Percentiles rank a stretch among this genome's conserved stretches.
phyloP scores from a whole-genome alignment of 2,329 filamentous ascomycete species.

The Calonectria multiphialidica region DNA sequence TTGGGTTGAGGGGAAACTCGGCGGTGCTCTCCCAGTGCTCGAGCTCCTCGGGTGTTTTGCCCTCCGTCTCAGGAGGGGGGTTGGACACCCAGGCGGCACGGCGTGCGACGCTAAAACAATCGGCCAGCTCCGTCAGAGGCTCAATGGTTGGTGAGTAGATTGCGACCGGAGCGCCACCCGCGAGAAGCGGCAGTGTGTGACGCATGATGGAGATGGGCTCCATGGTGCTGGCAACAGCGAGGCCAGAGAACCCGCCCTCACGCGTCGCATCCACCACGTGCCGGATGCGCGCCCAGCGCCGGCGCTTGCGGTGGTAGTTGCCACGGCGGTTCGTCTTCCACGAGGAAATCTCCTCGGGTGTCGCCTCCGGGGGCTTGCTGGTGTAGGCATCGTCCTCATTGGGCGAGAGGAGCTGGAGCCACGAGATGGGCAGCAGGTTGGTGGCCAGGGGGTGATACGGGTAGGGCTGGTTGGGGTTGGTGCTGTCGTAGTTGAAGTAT shows the following conservation, averaged over 20 bases:
- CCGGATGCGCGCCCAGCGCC: conserved; percentile 81
- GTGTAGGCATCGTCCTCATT: conserved; percentile 79
- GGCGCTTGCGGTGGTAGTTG: conserved; percentile 89
- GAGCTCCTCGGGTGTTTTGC: conserved; percentile 61
- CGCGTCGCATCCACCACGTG: conserved; percentile 81
- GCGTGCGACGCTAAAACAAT: conserved; percentile 86
- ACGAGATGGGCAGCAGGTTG: conserved; percentile 86
- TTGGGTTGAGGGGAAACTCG: conserved; percentile 90
- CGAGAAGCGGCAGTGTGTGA: conserved; percentile 81
- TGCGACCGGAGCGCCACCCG: conserved; percentile 85
- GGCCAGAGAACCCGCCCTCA: conserved; percentile 82
- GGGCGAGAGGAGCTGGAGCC: conserved; percentile 90
- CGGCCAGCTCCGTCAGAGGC: conserved; percentile 80
- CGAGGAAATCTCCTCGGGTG: conserved; percentile 71
- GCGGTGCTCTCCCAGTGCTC: conserved; percentile 71
- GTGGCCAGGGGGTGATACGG: conserved; percentile 83
- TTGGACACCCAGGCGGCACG: conserved; percentile 78
- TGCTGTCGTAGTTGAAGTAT: conserved; percentile 88
- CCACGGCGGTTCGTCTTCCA: conserved; percentile 88
- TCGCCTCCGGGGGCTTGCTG: conserved; percentile 70
- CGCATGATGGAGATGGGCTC: conserved; percentile 82
- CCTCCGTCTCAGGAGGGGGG: conserved; percentile 60
- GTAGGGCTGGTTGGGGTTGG: conserved; percentile 68
- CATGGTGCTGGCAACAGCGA: conserved; percentile 87
- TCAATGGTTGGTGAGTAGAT: conserved; percentile 88